Base-by-base conservation (phyloP, 345 rosid genomes). In the Gossypium australe region DNA sequence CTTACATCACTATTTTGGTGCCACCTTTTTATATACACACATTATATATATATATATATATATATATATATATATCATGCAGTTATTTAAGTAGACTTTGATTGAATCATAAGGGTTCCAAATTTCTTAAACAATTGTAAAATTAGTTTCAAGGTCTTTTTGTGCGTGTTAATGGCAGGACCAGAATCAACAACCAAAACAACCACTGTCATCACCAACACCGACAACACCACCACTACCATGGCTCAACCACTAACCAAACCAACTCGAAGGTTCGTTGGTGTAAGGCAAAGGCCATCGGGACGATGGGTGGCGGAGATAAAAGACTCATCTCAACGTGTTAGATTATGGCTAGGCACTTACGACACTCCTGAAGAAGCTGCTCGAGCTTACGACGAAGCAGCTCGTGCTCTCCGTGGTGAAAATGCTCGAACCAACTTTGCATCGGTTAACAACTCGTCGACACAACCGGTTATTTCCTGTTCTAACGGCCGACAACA, bases 271-370 rank as follows among this genome's bases (percentile, higher is more conserved):
- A 79, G 90, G 70, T 89, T 85, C 49, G 90, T 89, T 0, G 94
- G 91, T 5, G 94, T 87, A 24, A 66, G 91, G 81, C 90, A 86
- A 76, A 83, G 94, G 51, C 94, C 94, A 0, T 89, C 92, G 0
- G 94, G 94, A 10, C 79, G 89, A 80, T 89, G 94, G 94, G 94
- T 89, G 8, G 92, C 92, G 1, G 94, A 89, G 74, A 89, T 89
- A 75, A 89, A 89, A 82, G 94, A 89, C 79, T 86, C 94, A 0
- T 86, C 94, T 11, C 94, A 87, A 38, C 85, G 87, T 3, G 90
- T 85, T 17, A 78, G 94, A 51, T 67, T 89, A 34, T 89, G 94
- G 94, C 83, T 89, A 0, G 94, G 94, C 47, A 89, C 94, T 0
- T 89, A 89, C 1, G 92, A 89, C 65, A 84, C 90, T 1, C 87